Evolutionary conservation across 306 rosid genomes (phyloP).

Genomic region (Dalbergia cultrata): DNA sequence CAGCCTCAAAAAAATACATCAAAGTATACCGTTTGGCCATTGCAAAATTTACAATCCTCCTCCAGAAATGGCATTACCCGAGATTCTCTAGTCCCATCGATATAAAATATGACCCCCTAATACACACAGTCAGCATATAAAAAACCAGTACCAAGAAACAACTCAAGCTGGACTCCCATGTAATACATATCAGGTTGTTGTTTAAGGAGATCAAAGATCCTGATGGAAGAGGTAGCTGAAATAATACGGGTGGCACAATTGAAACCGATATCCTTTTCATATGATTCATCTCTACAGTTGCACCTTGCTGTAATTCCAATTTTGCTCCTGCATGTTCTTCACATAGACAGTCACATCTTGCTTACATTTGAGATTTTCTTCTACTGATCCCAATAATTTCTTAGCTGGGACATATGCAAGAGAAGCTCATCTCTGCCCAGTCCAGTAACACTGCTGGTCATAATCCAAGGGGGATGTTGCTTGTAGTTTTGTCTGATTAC

Average conservation of each 20-base stretch:
- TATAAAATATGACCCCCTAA: conserved; percentile 28
- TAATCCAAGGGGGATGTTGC: conserved; percentile 89
- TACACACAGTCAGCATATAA: neutral
- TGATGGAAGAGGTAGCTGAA: conserved; percentile 32
- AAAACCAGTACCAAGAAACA: conserved; percentile 25
- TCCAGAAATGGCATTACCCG: conserved; percentile 46
- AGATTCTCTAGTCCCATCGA: conserved; percentile 1
- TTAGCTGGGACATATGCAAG: conserved; percentile 83
- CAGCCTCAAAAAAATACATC: conserved; percentile 63
- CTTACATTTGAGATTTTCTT: neutral
- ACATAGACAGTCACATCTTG: conserved; percentile 14
- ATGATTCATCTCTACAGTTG: conserved; percentile 32
- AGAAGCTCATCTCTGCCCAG: conserved; percentile 91
- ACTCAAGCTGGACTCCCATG: conserved; percentile 25
- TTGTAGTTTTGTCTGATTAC: conserved; percentile 71
- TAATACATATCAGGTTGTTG: conserved; percentile 33
- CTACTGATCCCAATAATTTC: conserved; percentile 94
- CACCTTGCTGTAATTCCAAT: conserved; percentile 28
- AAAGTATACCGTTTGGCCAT: conserved; percentile 71
- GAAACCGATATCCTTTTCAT: conserved; percentile 19
- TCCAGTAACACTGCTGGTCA: conserved; percentile 94
- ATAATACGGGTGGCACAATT: neutral
- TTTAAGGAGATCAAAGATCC: conserved; percentile 30
- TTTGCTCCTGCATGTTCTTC: conserved; percentile 13
- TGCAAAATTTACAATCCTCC: conserved; percentile 68